Evolutionary conservation across 2,329 filamentous ascomycete species (phyloP).

Genomic region (Arthroderma sp.): DNA sequence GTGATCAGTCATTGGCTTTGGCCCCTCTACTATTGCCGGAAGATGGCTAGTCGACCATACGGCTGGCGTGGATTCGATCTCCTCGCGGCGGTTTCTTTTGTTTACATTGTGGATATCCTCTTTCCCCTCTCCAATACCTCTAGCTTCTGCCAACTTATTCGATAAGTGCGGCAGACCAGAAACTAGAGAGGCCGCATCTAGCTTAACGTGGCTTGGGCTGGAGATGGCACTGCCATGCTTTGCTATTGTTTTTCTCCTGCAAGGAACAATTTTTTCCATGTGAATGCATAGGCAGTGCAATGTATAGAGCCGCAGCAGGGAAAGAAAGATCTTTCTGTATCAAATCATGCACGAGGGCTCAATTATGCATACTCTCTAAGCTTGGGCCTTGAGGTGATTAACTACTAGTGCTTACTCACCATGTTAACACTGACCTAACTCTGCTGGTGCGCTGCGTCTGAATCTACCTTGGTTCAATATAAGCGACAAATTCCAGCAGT

Average conservation of each 20-base stretch:
- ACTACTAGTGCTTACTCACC: neutral
- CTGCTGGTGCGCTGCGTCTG: neutral
- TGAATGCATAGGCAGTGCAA: constrained; percentile 1
- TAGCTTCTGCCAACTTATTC: neutral
- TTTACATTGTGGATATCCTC: neutral
- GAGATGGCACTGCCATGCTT: neutral
- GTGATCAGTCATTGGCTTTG: neutral
- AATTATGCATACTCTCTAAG: neutral
- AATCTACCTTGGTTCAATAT: neutral
- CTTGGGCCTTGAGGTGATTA: neutral
- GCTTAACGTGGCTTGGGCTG: neutral
- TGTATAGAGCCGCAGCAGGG: neutral
- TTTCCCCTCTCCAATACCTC: neutral
- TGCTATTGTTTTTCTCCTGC: neutral
- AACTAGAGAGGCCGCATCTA: neutral
- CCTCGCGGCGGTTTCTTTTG: neutral
- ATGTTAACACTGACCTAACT: neutral
- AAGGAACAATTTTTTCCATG: neutral
- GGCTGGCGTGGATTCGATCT: neutral
- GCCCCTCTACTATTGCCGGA: neutral
- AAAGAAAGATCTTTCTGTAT: neutral
- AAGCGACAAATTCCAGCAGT: neutral
- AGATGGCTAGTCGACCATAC: neutral
- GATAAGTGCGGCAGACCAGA: neutral
- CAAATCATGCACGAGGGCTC: neutral